phyloP scores from a whole-genome alignment of 257 asterid species.

The Solanum paucissectum region DNA sequence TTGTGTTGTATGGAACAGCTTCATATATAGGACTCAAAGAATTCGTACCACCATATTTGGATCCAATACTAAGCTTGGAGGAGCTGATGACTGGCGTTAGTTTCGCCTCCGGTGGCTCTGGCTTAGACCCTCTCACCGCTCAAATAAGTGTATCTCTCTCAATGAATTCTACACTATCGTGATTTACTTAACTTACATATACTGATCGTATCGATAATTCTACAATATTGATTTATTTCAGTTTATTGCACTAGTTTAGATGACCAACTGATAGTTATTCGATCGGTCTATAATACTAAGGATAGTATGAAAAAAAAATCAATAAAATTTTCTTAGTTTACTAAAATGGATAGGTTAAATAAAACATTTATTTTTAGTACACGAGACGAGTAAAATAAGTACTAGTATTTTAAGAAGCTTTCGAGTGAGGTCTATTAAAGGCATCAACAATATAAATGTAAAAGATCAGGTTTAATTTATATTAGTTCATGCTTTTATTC shows the following conservation, averaged over 20 bases:
- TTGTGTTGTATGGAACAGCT: constrained; percentile 17
- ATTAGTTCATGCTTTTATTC: not conserved
- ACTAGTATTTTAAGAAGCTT: not conserved
- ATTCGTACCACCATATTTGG: constrained; percentile 65
- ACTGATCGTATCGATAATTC: not conserved
- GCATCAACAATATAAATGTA: not conserved
- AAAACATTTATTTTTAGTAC: too few species aligned
- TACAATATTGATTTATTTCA: not conserved
- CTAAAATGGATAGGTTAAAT: too few species aligned
- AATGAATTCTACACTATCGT: not conserved
- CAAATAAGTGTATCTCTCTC: constrained; percentile 16
- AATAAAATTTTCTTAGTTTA: not conserved
- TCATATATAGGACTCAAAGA: constrained; percentile 50
- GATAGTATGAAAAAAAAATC: not conserved
- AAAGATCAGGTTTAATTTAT: not conserved
- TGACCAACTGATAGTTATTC: not conserved
- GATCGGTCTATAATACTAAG: not conserved
- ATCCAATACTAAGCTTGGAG: constrained; percentile 36
- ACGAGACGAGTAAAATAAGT: not conserved
- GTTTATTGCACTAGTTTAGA: not conserved
- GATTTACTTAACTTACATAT: not conserved
- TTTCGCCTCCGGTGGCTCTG: constrained; percentile 70
- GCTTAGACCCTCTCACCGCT: constrained; percentile 57
- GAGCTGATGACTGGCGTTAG: constrained; percentile 72
- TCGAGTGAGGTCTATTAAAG: not conserved